These are phyloP conservation scores for Pythium coloratum DNA, from an alignment of 352 stramenopile species.

Conservation along the genomic window DNA sequence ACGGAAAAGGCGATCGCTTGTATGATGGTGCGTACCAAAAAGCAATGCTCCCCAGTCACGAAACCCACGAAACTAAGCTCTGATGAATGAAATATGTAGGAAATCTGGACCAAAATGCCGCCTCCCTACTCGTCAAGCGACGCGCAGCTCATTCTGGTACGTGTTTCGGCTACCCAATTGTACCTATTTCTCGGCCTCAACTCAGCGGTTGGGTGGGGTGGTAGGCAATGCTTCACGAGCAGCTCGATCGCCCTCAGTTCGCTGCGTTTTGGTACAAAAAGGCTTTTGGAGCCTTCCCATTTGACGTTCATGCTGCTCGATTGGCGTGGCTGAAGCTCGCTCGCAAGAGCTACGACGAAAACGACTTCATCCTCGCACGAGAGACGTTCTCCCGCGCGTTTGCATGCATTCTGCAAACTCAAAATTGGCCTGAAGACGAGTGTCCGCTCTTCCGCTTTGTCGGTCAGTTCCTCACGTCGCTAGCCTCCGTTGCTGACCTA, in stretches of 20 bases:
- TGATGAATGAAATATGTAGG: slow-evolving; percentile 25
- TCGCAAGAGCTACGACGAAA: slow-evolving; percentile 9
- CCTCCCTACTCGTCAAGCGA: slow-evolving; percentile 42
- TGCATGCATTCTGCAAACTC: slow-evolving; percentile 7
- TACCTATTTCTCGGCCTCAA: background rate
- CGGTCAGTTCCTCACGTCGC: slow-evolving; percentile 12
- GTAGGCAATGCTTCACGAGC: slow-evolving; percentile 44
- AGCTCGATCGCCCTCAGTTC: slow-evolving; percentile 16
- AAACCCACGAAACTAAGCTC: background rate
- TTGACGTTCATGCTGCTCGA: background rate
- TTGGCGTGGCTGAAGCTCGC: slow-evolving; percentile 16
- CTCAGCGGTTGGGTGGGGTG: background rate
- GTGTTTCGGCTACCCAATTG: background rate
- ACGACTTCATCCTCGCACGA: slow-evolving; percentile 13
- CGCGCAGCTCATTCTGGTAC: slow-evolving; percentile 50
- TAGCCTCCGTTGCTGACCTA: slow-evolving; percentile 14
- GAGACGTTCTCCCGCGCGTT: slow-evolving; percentile 17
- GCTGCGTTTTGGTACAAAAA: slow-evolving; percentile 47
- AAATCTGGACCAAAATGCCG: slow-evolving; percentile 48
- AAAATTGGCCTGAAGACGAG: slow-evolving; percentile 1
- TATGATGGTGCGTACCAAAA: slow-evolving; percentile 31
- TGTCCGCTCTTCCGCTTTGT: slow-evolving; percentile 17
- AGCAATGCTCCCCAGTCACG: background rate
- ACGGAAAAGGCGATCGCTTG: slow-evolving; percentile 35
- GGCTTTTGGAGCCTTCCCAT: slow-evolving; percentile 7